A percentile compares a stretch with the other conserved stretches of the same genome.
Evolutionary conservation across 495 filamentous ascomycete species (phyloP).

Genomic region (Terfezia boudieri): DNA sequence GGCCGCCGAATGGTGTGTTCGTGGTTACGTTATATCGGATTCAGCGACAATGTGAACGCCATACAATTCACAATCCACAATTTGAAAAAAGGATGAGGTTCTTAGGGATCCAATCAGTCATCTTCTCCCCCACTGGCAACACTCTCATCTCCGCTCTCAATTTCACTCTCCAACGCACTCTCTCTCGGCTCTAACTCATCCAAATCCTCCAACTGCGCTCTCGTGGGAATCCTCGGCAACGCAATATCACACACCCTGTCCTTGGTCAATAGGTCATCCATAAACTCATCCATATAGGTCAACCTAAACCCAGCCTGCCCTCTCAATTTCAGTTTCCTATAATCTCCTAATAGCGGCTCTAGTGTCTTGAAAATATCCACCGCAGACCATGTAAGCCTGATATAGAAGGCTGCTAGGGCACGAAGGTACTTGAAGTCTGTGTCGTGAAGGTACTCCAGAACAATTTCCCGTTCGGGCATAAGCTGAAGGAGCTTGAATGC

Average conservation of each 20-base stretch:
- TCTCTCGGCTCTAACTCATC: slow-evolving; percentile 67
- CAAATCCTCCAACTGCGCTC: slow-evolving; percentile 70
- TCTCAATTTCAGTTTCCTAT: slow-evolving; percentile 56
- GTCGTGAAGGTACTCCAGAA: slow-evolving; percentile 58
- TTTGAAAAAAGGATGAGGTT: slow-evolving; percentile 1
- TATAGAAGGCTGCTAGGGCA: slow-evolving; percentile 74
- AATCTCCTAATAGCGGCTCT: slow-evolving; percentile 67
- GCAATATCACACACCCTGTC: slow-evolving; percentile 79
- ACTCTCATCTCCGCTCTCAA: slow-evolving; percentile 40
- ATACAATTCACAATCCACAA: background rate
- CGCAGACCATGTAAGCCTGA: slow-evolving; percentile 66
- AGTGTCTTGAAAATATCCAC: slow-evolving; percentile 58
- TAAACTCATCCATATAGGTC: slow-evolving; percentile 76
- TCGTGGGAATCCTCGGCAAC: slow-evolving; percentile 70
- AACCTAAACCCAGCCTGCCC: slow-evolving; percentile 47
- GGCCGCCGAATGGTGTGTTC: too few species aligned
- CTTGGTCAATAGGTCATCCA: slow-evolving; percentile 78
- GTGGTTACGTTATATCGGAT: too few species aligned
- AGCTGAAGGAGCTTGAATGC: slow-evolving; percentile 88
- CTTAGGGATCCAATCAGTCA: background rate
- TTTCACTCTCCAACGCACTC: slow-evolving; percentile 61
- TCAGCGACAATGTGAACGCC: background rate
- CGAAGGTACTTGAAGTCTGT: slow-evolving; percentile 78
- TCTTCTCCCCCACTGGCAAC: slow-evolving; percentile 20
- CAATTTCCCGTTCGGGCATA: slow-evolving; percentile 49